phyloP scores from a whole-genome alignment of 345 rosid genomes.

The Eucalyptus polybractea region DNA sequence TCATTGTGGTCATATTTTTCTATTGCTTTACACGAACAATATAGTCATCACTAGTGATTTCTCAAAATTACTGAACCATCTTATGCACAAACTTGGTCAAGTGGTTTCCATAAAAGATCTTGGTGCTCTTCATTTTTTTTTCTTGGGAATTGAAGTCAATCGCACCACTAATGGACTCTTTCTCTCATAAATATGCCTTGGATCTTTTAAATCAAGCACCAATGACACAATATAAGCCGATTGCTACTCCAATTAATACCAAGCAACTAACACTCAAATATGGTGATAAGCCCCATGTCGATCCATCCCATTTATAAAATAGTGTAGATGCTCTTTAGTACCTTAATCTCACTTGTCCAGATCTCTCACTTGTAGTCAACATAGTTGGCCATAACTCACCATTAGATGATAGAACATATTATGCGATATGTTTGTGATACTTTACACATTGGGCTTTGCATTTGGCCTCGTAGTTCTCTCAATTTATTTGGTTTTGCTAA shows the following conservation, averaged over 20 bases:
- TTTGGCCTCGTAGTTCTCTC: background rate
- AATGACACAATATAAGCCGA: background rate
- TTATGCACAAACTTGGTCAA: background rate
- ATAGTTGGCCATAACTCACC: background rate
- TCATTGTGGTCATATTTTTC: background rate
- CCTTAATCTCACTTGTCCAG: background rate
- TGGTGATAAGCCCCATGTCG: background rate
- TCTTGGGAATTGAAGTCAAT: background rate
- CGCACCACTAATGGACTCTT: background rate
- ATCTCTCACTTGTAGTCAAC: too few relatives aligned
- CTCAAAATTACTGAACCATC: too few relatives aligned
- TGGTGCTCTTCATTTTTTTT: background rate
- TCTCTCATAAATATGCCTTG: background rate
- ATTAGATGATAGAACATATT: background rate
- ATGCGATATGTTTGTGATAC: fast-evolving
- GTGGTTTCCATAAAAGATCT: background rate
- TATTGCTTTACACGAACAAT: too few relatives aligned
- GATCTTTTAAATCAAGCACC: too few relatives aligned
- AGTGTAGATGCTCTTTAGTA: background rate
- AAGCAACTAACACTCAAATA: background rate
- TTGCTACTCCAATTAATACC: background rate
- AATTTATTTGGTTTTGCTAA: background rate
- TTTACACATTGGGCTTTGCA: background rate
- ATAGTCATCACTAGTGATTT: too few relatives aligned
- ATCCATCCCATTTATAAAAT: too few relatives aligned